A percentile compares a stretch with the other conserved stretches of the same genome.
Conservation (phyloP, 306 rosid species). For the Fragaria ananassa region DNA sequence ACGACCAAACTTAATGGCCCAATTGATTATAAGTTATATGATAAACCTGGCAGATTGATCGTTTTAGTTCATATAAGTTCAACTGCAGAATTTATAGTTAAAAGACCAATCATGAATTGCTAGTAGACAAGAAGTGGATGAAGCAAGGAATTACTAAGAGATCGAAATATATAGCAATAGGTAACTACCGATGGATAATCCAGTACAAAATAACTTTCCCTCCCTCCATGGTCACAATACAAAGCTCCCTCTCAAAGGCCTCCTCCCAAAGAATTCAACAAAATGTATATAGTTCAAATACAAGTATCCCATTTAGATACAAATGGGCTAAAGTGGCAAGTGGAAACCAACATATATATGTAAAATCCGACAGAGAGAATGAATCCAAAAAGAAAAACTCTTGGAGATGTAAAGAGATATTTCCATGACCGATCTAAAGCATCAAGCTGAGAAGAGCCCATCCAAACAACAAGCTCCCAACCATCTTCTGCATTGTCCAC, state of each 20-base stretch:
- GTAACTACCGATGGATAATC: constrained; percentile 11
- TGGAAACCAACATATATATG: constrained; percentile 22
- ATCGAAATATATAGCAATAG: neutral
- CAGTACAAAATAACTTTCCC: constrained; percentile 18
- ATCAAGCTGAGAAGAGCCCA: constrained; percentile 44
- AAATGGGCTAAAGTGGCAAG: constrained; percentile 30
- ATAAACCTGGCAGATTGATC: too few species aligned
- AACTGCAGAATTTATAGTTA: neutral
- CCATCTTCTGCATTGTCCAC: constrained; percentile 50
- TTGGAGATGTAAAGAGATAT: neutral
- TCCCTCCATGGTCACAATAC: constrained; percentile 22
- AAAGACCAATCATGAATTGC: too few species aligned
- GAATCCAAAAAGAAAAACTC: constrained; percentile 1
- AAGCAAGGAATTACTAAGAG: neutral
- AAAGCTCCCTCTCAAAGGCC: constrained; percentile 44
- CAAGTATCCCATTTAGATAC: constrained; percentile 32
- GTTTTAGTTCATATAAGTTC: too few species aligned
- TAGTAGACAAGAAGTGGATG: neutral
- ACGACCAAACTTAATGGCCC: too few species aligned
- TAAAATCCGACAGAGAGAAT: constrained; percentile 21
- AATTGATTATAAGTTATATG: too few species aligned
- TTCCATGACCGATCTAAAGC: constrained; percentile 36
- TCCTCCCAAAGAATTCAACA: constrained; percentile 68
- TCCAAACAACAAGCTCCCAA: constrained; percentile 53
- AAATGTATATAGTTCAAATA: constrained; percentile 35